A percentile compares a stretch with the other conserved stretches of the same genome.
These are phyloP conservation scores for Chlorella sp. DNA, from an alignment of 139 green algal species.

Conservation along the genomic window DNA sequence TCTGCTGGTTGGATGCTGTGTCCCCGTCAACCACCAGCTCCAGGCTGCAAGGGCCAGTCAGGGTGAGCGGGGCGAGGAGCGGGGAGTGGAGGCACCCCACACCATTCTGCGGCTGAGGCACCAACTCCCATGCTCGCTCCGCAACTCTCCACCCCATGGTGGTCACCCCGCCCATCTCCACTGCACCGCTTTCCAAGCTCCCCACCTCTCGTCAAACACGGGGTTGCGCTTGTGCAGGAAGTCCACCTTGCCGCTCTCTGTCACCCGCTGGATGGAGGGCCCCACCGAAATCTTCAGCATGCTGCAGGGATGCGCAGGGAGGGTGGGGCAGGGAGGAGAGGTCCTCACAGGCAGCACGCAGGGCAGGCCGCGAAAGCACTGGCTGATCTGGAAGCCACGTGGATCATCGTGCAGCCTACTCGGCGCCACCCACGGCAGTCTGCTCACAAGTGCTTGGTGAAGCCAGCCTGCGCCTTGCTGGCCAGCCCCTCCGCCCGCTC, in stretches of 20 bases:
- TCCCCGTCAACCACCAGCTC: slow-evolving; percentile 19
- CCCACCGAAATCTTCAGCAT: slow-evolving; percentile 15
- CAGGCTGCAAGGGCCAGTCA: background rate
- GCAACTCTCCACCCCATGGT: too few relatives aligned
- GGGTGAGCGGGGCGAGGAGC: too few relatives aligned
- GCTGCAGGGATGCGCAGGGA: background rate
- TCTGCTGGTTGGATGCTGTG: background rate
- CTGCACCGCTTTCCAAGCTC: too few relatives aligned
- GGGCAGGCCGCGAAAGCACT: too few relatives aligned
- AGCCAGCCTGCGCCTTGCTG: slow-evolving; percentile 6
- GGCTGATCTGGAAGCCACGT: too few relatives aligned
- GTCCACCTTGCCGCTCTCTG: slow-evolving; percentile 20
- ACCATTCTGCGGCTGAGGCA: too few relatives aligned
- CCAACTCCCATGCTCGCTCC: too few relatives aligned
- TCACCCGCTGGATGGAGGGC: background rate
- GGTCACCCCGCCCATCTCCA: too few relatives aligned
- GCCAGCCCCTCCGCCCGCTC: slow-evolving; percentile 15
- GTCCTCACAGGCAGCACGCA: background rate
- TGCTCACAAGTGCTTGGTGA: slow-evolving; percentile 18
- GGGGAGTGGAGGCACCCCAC: too few relatives aligned
- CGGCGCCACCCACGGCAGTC: too few relatives aligned
- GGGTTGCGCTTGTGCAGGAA: slow-evolving; percentile 21
- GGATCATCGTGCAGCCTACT: too few relatives aligned
- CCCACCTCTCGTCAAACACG: slow-evolving; percentile 26
- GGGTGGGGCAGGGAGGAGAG: background rate